phyloP scores from a whole-genome alignment of 192 early-diverging fungal species.

The Coemansia sp. region DNA sequence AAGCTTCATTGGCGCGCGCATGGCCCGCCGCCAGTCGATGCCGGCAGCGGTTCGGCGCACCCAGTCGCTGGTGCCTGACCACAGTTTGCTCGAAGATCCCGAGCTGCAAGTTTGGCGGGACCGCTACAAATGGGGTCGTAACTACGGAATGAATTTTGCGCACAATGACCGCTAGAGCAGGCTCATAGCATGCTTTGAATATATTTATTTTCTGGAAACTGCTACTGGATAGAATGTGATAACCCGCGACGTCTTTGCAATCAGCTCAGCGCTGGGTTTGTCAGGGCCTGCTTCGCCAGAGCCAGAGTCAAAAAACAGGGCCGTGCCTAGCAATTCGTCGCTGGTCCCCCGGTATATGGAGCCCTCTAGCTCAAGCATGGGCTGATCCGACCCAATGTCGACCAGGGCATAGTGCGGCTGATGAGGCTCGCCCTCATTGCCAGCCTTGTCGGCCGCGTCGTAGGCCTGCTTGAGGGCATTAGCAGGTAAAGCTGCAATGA shows the following conservation, averaged over 20 bases:
- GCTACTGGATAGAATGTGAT: conserved; percentile 31
- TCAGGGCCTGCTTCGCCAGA: conserved; percentile 7
- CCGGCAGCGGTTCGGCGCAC: background rate
- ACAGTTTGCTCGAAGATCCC: conserved; percentile 44
- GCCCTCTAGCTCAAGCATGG: conserved; percentile 48
- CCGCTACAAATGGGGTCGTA: conserved; percentile 53
- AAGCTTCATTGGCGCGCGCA: conserved; percentile 15
- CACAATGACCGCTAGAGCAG: conserved; percentile 38
- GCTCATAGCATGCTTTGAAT: background rate
- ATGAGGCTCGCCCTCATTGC: background rate
- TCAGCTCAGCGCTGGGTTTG: conserved; percentile 12
- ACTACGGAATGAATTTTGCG: conserved; percentile 54
- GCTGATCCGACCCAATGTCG: conserved; percentile 37
- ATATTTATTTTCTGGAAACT: conserved; percentile 8
- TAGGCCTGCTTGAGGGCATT: conserved; percentile 7
- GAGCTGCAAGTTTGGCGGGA: conserved; percentile 51
- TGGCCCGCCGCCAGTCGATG: conserved; percentile 23
- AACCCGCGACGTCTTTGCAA: conserved; percentile 31
- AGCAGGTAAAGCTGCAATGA: conserved; percentile 32
- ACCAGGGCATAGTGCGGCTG: conserved; percentile 36
- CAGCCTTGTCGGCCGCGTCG: background rate
- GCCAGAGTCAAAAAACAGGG: conserved; percentile 34
- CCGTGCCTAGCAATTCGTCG: conserved; percentile 47
- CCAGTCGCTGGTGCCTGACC: conserved; percentile 25
- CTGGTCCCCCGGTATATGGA: conserved; percentile 25